Evolutionary conservation across 2,329 filamentous ascomycete genomes (phyloP).

Genomic region (Colletotrichum cordylinicola): DNA sequence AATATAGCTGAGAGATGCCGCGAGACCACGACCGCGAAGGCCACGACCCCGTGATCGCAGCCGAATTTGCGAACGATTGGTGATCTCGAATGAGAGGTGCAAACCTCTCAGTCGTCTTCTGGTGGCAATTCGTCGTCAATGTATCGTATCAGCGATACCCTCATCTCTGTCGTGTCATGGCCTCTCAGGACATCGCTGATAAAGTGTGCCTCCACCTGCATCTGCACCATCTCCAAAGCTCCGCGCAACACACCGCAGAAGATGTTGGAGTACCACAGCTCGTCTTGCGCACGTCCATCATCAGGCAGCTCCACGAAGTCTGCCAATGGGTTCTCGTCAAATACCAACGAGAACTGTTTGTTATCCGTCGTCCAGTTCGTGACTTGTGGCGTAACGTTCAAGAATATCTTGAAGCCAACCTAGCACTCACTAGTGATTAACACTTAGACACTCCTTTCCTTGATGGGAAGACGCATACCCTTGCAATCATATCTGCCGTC

Average conservation of each 20-base stretch:
- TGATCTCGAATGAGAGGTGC: not conserved
- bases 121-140: constrained; percentile 98
- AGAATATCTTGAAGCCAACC: constrained; percentile 99
- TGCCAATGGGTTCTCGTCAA: constrained; percentile 95
- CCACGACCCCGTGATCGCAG: not conserved
- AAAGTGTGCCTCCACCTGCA: constrained; percentile 98
- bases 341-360: constrained; percentile 94
- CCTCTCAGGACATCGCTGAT: constrained; percentile 91
- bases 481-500: constrained; percentile 95
- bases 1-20: not conserved
- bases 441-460: not conserved
- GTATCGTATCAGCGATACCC: constrained; percentile 88
- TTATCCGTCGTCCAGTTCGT: constrained; percentile 96
- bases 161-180: constrained; percentile 97
- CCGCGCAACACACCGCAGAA: constrained; percentile 91
- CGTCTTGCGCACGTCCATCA: constrained; percentile 92
- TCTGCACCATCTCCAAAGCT: constrained; percentile 97
- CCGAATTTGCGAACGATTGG: not conserved
- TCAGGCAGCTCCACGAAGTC: constrained; percentile 98
- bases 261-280: constrained; percentile 98
- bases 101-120: constrained; percentile 80
- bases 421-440: constrained; percentile 41
- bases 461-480: constrained; percentile 56
- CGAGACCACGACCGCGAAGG: not conserved
- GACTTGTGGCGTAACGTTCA: constrained; percentile 92